Base-by-base conservation (phyloP, 768 basidiomycete species). In the Pholiota microspora region DNA sequence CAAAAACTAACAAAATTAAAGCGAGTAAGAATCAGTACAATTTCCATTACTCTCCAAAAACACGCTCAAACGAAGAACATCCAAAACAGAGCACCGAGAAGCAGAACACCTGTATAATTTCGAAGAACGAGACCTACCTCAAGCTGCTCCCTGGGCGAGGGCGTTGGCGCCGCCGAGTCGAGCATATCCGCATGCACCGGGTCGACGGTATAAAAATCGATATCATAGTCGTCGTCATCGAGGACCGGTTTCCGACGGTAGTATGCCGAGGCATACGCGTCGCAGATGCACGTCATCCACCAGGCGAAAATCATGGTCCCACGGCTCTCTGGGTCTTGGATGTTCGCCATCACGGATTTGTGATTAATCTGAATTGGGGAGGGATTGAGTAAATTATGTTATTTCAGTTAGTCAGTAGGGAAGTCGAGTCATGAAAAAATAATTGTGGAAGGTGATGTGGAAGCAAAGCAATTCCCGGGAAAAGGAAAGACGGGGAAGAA, bases 301-400 rank as follows among this genome's bases (percentile, higher is more conserved):
- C 93, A 94, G 1, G 92, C 88, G 64, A 92, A 94, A 49, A 90
- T 88, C 86, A 93, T 89, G 5, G 88, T 91, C 23, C 89, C 87
- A 49, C 87, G 83, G 47, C 77, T 83, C 63, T 92, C 90, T 35
- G 82, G 77, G 65, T 91, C 88, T 58, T 82, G 78, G 59, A 91
- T 89, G 55, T 77, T 82, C 8, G 81, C 77, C 74, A 89, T 84
- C 32, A 86, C 86, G 3, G 88, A 83, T 68, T 89, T 91, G 64
- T 91, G 88, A 69, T 92, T 92, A 67, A 92, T 89, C 89, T 92
- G 62, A 42, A 65, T 42, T n/a, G n/a, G n/a, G n/a, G n/a, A n/a
- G n/a, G n/a, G n/a, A n/a, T n/a, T n/a, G n/a, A n/a, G n/a, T n/a
- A n/a, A n/a, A n/a, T n/a, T n/a, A n/a, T n/a, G n/a, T n/a, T n/a